Conservation (phyloP, 2,329 filamentous ascomycete species). For the Xylaria sp. region DNA sequence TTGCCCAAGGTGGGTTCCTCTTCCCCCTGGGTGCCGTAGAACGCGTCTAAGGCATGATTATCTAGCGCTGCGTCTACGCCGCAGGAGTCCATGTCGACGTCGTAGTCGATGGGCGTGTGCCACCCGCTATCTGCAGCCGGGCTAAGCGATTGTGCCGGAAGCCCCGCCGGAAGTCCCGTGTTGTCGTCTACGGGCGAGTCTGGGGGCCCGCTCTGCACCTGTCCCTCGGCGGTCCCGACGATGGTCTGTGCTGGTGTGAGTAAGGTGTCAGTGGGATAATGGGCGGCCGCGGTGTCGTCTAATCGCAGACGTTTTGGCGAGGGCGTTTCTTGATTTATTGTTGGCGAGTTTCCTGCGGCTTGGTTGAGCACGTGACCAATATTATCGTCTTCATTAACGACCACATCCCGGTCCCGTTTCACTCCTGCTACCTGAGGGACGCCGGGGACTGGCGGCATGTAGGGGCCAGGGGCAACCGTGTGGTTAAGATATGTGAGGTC, state of each 20-base stretch:
- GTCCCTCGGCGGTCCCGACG: neutral
- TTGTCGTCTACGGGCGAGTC: neutral
- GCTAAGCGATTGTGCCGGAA: no score
- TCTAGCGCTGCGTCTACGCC: neutral
- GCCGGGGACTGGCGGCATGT: neutral
- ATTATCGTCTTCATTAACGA: neutral
- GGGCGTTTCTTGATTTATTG: neutral
- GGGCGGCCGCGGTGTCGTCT: neutral
- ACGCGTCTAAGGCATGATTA: neutral
- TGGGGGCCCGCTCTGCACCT: neutral
- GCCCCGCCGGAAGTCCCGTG: no score
- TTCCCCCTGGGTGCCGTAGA: neutral
- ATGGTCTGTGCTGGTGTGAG: neutral
- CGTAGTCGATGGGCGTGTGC: neutral
- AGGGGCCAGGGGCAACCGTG: neutral
- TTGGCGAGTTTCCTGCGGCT: neutral
- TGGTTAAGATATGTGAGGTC: neutral
- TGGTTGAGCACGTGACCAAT: neutral
- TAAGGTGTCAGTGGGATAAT: neutral
- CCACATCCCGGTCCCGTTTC: slow-evolving; percentile 1
- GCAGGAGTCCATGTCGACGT: neutral
- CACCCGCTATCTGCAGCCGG: no score
- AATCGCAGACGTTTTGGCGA: slow-evolving; percentile 13
- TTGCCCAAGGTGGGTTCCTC: neutral
- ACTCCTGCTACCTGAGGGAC: neutral